Base-by-base conservation (phyloP, 371 early-diverging fungal genomes). In the Lichtheimia corymbifera region DNA sequence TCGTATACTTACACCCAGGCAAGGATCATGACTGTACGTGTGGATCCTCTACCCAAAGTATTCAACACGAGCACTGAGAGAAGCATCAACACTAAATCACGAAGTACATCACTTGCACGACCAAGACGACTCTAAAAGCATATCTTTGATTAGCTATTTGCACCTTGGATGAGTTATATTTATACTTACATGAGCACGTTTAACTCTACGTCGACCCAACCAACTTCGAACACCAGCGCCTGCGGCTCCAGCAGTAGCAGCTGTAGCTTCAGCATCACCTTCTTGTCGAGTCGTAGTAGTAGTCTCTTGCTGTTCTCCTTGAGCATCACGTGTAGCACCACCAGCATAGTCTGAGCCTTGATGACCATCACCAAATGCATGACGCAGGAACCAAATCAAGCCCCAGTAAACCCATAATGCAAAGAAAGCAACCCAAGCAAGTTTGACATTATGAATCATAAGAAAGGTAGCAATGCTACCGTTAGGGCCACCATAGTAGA, bases 381-480 rank as follows among this genome's bases (percentile, higher is more conserved):
- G 55, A 30, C 72, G 68, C 18, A 64, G 20, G 25, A 63, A 63
- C 24, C 64, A 66, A 47, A 63, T 43, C 11, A 68, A 62, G 20
- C 64, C 68, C 68, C 72, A 68, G 17, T 66, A 57, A 25, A 68
- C 57, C 65, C 65, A 72, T 13, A 72, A 59, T 24, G 64, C 62
- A 41, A 72, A 68, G 58, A 68, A 72, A 11, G 72, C 72, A 50
- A 72, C 61, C 72, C 72, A 72, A 11, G 68, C 50, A 7, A 67
- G 35, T 24, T 58, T 40, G 18, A 74, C 72, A 42, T 67, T 44
- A 25, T 27, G 47, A 25, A 69, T 65, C 30, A 52, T 24, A 5
- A 67, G 55, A 53, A 74, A 74, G 4, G 41, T 24, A 24, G 14
- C 51, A 51, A 51, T 17, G 25, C 24, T 51, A 51, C 25, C 24